Base-by-base conservation (phyloP, 345 rosid species). In the Cardamine resedifolia region DNA sequence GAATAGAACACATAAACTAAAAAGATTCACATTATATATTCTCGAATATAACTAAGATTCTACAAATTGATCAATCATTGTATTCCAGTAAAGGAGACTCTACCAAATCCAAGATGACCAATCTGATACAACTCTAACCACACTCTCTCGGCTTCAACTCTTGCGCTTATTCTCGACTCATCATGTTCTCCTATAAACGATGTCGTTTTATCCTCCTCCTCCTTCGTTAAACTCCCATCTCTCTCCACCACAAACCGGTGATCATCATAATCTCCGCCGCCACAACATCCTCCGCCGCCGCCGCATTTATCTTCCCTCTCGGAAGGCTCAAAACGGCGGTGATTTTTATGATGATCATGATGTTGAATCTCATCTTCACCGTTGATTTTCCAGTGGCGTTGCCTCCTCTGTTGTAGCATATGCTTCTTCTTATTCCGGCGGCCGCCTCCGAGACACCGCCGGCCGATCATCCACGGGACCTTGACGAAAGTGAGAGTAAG, bases 101-200 rank as follows among this genome's bases (percentile, higher is more conserved):
- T 84, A 27, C 99, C 98, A 71, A 95, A 91, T 69, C 93, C 90
- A 83, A 90, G 75, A 81, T 91, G 93, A 14, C 91, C 98, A 79
- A 85, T 73, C 65, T 87, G 84, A 77, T 83, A 84, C 74, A 90
- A 72, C 83, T 95, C 96, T 49, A 91, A 70, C 95, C 92, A 88
- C 31, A 90, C 79, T 76, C 82, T 86, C 72, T 87, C 91, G 2
- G 81, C 88, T 71, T 84, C 91, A 38, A 77, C 79, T 71, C 84
- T 77, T 30, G 82, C 87, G 62, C 85, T 81, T 16, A 63, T 48
- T 53, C 78, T 63, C 10, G 73, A 68, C 63, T 76, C 74, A 60
- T 78, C 81, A 50, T 53, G 9, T 24, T 51, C 80, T 11, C 44
- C 83, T 6, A 58, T 71, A 28, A 72, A 68, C 73, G 70, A 75